phyloP scores from a whole-genome alignment of 208 protist genomes.

The Trypanosoma melophagium region DNA sequence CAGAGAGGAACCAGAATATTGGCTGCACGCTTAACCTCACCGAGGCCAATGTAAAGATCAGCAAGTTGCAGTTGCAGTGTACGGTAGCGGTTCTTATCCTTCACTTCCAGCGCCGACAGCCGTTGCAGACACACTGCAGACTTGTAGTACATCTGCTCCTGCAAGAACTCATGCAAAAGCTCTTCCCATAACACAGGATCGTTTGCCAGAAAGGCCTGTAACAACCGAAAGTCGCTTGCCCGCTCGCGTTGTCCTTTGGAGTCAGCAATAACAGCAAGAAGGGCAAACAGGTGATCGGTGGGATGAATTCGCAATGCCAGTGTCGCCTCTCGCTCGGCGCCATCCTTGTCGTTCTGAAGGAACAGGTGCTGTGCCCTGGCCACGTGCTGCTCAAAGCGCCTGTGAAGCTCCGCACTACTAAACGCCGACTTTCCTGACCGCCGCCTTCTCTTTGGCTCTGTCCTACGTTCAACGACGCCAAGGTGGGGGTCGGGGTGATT shows the following conservation, averaged over 20 bases:
- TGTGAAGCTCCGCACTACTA: slow-evolving; percentile 43
- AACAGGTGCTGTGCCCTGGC: slow-evolving; percentile 68
- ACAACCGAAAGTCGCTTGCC: slow-evolving; percentile 81
- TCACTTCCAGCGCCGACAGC: slow-evolving; percentile 66
- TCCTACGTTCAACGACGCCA: slow-evolving; percentile 26
- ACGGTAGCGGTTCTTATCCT: slow-evolving; percentile 56
- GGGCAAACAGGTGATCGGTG: slow-evolving; percentile 77
- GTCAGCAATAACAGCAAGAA: slow-evolving; percentile 81
- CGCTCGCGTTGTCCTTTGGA: slow-evolving; percentile 79
- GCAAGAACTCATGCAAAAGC: slow-evolving; percentile 83
- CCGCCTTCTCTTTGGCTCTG: slow-evolving; percentile 19
- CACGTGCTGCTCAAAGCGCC: slow-evolving; percentile 65
- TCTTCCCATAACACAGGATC: slow-evolving; percentile 84
- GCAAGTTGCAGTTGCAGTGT: slow-evolving; percentile 82
- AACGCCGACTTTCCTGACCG: slow-evolving; percentile 33
- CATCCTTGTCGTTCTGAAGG: slow-evolving; percentile 50
- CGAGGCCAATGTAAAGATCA: slow-evolving; percentile 83
- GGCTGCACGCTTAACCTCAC: slow-evolving; percentile 69
- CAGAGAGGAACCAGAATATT: slow-evolving; percentile 74
- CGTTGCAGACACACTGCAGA: slow-evolving; percentile 84
- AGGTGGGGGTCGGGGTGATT: slow-evolving; percentile 6
- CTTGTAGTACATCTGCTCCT: slow-evolving; percentile 82
- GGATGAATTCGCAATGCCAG: slow-evolving; percentile 77
- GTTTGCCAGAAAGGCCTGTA: slow-evolving; percentile 84
- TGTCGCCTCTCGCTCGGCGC: slow-evolving; percentile 65